phyloP scores from a whole-genome alignment of 495 filamentous ascomycete species.

The Chaetomium cochliodes region DNA sequence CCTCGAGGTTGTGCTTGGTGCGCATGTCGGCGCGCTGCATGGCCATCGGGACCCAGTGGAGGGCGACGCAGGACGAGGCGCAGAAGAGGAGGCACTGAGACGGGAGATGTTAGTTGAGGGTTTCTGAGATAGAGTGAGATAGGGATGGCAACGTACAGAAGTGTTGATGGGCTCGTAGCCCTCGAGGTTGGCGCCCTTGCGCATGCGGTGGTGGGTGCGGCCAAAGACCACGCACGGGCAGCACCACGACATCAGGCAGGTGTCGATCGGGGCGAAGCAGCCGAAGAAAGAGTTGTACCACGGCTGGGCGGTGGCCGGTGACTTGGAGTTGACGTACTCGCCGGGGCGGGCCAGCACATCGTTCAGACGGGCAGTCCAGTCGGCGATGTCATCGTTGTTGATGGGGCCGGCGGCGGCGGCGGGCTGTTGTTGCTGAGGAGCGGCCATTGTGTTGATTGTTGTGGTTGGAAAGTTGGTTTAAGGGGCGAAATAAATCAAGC shows the following conservation, averaged over 20 bases:
- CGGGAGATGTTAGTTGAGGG: not conserved
- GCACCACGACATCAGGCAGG: slow-evolving; percentile 43
- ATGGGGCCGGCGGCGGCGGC: slow-evolving; percentile 21
- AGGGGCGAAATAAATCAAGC: not conserved
- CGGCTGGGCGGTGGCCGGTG: slow-evolving; percentile 30
- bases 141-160: slow-evolving; percentile 33
- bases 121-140: not conserved
- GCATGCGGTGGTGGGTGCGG: slow-evolving; percentile 46
- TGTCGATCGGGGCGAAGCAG: slow-evolving; percentile 43
- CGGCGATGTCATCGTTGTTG: slow-evolving; percentile 35
- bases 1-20: slow-evolving; percentile 44
- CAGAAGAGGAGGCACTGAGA: slow-evolving; percentile 40
- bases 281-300: slow-evolving; percentile 38
- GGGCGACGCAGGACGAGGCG: slow-evolving; percentile 33
- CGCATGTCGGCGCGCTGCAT: slow-evolving; percentile 48
- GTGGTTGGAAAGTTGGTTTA: not conserved
- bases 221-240: slow-evolving; percentile 50
- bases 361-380: slow-evolving; percentile 40
- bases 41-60: slow-evolving; percentile 39
- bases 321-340: slow-evolving; percentile 35
- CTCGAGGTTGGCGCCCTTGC: slow-evolving; percentile 40
- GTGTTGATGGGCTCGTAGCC: slow-evolving; percentile 47
- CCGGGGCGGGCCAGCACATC: slow-evolving; percentile 32
- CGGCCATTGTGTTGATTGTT: slow-evolving; percentile 12
- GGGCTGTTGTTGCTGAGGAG: slow-evolving; percentile 14